These are phyloP conservation scores for Cryphonectria radicalis DNA, from an alignment of 2,329 filamentous ascomycete species.

Conservation along the genomic window DNA sequence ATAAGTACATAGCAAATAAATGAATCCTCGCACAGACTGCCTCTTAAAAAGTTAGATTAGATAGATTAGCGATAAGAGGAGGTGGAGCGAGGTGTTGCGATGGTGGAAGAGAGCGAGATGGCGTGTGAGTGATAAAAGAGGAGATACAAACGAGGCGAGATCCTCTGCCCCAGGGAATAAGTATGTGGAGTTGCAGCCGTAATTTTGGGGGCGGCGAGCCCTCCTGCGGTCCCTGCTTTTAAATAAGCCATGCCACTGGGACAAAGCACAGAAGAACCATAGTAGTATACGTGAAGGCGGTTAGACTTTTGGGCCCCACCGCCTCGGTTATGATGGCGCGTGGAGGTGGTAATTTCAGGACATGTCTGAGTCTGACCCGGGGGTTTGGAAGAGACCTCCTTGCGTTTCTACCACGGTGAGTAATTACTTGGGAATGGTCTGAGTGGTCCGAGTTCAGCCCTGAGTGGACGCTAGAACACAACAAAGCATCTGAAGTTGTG, in stretches of 20 bases:
- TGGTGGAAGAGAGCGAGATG: background rate
- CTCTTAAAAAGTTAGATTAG: background rate
- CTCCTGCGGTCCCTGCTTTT: background rate
- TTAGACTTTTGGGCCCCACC: background rate
- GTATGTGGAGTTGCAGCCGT: background rate
- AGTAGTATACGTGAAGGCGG: background rate
- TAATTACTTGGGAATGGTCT: background rate
- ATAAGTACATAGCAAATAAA: background rate
- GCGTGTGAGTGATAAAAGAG: background rate
- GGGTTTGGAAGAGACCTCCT: background rate
- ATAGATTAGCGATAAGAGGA: background rate
- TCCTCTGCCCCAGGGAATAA: background rate
- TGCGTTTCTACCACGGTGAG: background rate
- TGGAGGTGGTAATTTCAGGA: constrained; percentile 6
- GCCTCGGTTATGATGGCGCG: background rate
- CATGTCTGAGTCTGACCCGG: background rate
- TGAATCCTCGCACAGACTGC: background rate
- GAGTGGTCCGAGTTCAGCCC: background rate
- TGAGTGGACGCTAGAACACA: background rate
- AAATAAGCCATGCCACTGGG: background rate
- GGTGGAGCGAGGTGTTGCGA: background rate
- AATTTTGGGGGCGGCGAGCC: background rate
- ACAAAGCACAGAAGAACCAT: background rate
- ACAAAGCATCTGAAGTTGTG: constrained; percentile 5
- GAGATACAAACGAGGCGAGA: background rate